These are phyloP conservation scores for Fusarium verrucosum DNA, from an alignment of 2,329 filamentous ascomycete species.

Conservation along the genomic window DNA sequence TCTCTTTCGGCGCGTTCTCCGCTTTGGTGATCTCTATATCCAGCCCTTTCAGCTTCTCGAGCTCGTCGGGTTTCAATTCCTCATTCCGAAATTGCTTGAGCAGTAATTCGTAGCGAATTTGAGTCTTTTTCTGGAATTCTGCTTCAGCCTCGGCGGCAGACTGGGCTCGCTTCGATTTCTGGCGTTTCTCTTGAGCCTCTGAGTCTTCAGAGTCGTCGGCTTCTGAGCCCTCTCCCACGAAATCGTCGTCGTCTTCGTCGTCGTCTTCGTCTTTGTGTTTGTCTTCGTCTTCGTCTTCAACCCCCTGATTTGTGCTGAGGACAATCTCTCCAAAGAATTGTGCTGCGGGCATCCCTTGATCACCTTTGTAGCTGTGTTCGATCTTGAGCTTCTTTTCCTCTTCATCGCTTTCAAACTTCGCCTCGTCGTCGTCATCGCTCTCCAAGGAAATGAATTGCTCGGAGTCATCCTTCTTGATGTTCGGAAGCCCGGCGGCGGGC, in stretches of 20 bases:
- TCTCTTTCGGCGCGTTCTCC: not conserved
- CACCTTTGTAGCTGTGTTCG: accelerated
- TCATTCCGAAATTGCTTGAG: accelerated
- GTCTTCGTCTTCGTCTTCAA: accelerated
- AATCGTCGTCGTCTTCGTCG: accelerated
- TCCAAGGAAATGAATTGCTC: not conserved
- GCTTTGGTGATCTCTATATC: not conserved
- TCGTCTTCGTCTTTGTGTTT: not conserved
- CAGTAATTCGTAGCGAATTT: accelerated
- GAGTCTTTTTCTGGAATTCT: not conserved
- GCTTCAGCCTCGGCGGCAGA: accelerated
- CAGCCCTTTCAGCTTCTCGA: accelerated
- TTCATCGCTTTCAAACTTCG: not conserved
- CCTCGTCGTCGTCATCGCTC: not conserved
- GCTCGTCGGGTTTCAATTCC: accelerated
- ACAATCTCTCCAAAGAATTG: not conserved
- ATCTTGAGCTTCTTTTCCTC: accelerated
- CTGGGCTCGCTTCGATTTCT: accelerated
- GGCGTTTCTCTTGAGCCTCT: not conserved
- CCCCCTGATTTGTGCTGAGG: not conserved
- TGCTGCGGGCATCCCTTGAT: accelerated
- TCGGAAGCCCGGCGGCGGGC: not conserved
- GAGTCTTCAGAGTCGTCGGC: not conserved
- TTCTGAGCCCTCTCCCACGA: no score
- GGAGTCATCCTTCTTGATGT: not conserved